Evolutionary conservation across 352 stramenopile genomes (phyloP).

Genomic region (Pythium oligandrum): DNA sequence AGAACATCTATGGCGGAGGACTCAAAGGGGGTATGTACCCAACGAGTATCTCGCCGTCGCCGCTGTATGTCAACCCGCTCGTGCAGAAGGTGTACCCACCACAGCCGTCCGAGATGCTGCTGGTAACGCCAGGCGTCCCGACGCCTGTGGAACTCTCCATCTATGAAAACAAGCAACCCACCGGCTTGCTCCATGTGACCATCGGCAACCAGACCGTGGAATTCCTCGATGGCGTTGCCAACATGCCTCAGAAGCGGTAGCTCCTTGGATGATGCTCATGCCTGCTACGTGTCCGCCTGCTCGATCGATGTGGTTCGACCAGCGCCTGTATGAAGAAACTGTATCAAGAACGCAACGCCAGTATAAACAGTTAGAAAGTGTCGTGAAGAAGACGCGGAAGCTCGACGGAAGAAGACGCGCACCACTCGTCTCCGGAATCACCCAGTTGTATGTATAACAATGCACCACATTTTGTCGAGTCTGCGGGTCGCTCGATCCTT

Average conservation of each 20-base stretch:
- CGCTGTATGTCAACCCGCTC: constrained; percentile 59
- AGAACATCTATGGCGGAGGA: constrained; percentile 16
- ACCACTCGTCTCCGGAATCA: too few species aligned
- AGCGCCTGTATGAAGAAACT: too few species aligned
- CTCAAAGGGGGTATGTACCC: constrained; percentile 15
- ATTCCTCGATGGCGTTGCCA: constrained; percentile 75
- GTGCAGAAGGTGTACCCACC: constrained; percentile 61
- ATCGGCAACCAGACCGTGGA: constrained; percentile 80
- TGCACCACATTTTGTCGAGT: too few species aligned
- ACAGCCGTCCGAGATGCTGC: constrained; percentile 46
- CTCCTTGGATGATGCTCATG: background rate
- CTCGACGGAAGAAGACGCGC: too few species aligned
- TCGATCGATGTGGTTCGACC: too few species aligned
- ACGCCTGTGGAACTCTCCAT: constrained; percentile 77
- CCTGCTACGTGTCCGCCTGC: background rate
- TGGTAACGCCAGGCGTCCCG: constrained; percentile 62
- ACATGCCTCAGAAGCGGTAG: constrained; percentile 81
- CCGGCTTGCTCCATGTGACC: constrained; percentile 74
- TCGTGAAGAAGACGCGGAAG: too few species aligned
- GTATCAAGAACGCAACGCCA: too few species aligned
- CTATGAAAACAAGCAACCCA: constrained; percentile 83
- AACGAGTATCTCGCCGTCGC: constrained; percentile 16
- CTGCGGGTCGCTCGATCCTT: too few species aligned
- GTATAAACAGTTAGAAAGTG: too few species aligned
- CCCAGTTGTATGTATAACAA: too few species aligned